Evolutionary conservation across 2,329 filamentous ascomycete genomes (phyloP), one percentile per base, ranked within the genome.

Genomic region (Immersiporthe knoxdaviesiana): DNA sequence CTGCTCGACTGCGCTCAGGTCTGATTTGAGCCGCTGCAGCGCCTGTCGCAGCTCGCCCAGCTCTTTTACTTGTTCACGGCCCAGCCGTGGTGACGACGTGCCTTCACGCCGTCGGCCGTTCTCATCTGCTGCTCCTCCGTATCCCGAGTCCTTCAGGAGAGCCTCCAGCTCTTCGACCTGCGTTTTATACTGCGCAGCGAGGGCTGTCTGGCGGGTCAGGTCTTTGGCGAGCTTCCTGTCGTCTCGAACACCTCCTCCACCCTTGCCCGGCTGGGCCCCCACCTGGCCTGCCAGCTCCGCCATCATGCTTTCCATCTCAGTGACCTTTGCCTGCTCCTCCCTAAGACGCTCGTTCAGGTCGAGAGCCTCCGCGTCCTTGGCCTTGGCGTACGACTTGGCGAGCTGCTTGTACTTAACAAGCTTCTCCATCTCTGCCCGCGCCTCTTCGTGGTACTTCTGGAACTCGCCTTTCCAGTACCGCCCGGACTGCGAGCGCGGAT

Each of bases 391-490:
- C 67, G 89, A 90, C 79, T 92, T 94, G 68, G 92, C 91, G 71
- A 93, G 83, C 76, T 92, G 88, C 81, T 94, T 93, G 83, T 94
- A 94, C 76, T 88, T 88, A 76, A 94, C 86, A 75, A 95, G 83
- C 80, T 91, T 92, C 81, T 90, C 89, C 84, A 94, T 90, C 78
- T 94, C 91, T 58, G 84, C 85, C 77, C 88, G 88, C 72, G 91
- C 92, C 72, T 91, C 90, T 59, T 88, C 84, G 63, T 92, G 89
- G 75, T 94, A 95, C 67, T 84, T 86, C 73, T 92, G 86, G 74
- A 92, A 94, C 75, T 93, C 88, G 32, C 87, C 85, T 79, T 94
- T 94, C 92, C 92, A 95, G 79, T 92, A 94, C 74, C 87, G 89
- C 8, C 91, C 92, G 4, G 91, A 93, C 70, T 91, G 87, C 1